Evolutionary conservation across 805 yeast genomes (phyloP).

Genomic region (Zygosaccharomyces pseudorouxii): DNA sequence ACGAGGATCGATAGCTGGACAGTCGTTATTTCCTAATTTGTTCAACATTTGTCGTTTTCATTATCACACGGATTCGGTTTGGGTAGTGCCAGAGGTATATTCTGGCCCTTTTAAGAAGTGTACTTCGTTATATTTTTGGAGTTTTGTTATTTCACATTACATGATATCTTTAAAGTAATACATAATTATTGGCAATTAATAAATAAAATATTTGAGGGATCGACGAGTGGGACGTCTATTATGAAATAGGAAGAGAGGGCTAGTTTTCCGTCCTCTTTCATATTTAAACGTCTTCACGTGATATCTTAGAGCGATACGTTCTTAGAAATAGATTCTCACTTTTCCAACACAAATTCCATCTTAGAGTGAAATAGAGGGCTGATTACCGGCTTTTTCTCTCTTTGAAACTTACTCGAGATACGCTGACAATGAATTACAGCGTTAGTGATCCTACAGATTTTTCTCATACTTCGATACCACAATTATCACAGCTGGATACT

Average conservation of each 20-base stretch:
- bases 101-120: constrained; percentile 3
- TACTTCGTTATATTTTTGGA: constrained; percentile 6
- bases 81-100: constrained; percentile 4
- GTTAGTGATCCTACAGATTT: constrained; percentile 72
- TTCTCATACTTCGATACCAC: constrained; percentile 49
- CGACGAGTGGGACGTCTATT: not conserved
- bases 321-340: not conserved
- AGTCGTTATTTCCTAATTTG: not conserved
- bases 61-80: constrained; percentile 3
- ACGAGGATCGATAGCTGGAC: constrained; percentile 2
- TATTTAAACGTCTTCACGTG: not conserved
- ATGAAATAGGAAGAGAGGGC: not conserved
- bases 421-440: constrained; percentile 12
- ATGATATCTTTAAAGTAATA: not conserved
- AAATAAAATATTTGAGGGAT: not conserved
- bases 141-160: constrained; percentile 1
- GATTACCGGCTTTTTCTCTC: not conserved
- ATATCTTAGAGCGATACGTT: not conserved
- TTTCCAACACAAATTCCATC: not conserved
- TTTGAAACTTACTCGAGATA: not conserved
- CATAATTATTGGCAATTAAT: not conserved
- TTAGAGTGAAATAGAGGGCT: not conserved
- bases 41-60: not conserved
- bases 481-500: constrained; percentile 58
- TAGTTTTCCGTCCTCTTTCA: not conserved